phyloP scores from a whole-genome alignment of 345 rosid species.

The Lepidium aucheri region DNA sequence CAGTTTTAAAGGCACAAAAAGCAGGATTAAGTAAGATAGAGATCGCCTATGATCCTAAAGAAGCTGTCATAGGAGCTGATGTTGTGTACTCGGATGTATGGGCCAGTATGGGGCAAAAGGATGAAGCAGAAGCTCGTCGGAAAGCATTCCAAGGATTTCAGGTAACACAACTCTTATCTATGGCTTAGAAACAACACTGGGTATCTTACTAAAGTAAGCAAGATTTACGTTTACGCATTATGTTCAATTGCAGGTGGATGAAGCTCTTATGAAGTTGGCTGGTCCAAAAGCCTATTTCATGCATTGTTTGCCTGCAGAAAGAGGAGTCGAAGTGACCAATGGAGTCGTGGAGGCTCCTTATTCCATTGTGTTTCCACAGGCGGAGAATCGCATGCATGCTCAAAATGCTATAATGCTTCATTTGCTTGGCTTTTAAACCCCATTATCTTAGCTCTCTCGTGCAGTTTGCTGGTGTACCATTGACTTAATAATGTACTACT shows the following conservation, averaged over 20 bases:
- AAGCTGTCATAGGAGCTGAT: slow-evolving; percentile 86
- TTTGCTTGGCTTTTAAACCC: slow-evolving; percentile 40
- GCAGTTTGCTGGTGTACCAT: background rate
- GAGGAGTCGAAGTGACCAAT: slow-evolving; percentile 87
- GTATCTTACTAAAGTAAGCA: background rate
- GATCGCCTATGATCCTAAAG: slow-evolving; percentile 75
- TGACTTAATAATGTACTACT: background rate
- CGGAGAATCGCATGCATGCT: slow-evolving; percentile 95
- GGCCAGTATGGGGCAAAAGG: slow-evolving; percentile 99
- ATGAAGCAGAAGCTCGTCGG: slow-evolving; percentile 78
- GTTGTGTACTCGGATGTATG: slow-evolving; percentile 98
- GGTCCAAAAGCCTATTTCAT: slow-evolving; percentile 84
- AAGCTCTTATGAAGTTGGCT: slow-evolving; percentile 75
- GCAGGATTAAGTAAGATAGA: slow-evolving; percentile 90
- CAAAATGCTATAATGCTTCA: slow-evolving; percentile 91
- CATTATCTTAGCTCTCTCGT: slow-evolving; percentile 5
- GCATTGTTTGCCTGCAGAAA: slow-evolving; percentile 99
- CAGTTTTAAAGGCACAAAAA: slow-evolving; percentile 59
- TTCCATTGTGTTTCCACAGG: slow-evolving; percentile 87
- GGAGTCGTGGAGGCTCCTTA: slow-evolving; percentile 84
- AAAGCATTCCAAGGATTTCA: slow-evolving; percentile 89
- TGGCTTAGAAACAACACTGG: background rate
- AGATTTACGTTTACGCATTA: background rate
- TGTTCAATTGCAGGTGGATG: slow-evolving; percentile 56
- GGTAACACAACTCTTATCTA: slow-evolving; percentile 29